phyloP scores from a whole-genome alignment of 768 basidiomycete species.

The Megacollybia marginata region DNA sequence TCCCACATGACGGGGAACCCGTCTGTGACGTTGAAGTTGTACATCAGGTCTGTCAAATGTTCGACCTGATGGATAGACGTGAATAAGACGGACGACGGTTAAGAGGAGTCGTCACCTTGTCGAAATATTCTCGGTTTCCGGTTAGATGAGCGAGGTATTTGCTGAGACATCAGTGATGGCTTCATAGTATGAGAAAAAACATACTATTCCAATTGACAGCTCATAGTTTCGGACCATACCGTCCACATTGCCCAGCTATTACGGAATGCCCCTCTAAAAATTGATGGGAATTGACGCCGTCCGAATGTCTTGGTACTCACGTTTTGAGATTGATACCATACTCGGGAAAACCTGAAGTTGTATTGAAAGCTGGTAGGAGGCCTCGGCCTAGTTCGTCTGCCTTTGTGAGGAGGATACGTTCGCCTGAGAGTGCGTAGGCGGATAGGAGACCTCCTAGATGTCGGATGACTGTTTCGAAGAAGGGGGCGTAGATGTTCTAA shows the following conservation, averaged over 20 bases:
- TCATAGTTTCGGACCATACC: conserved; percentile 35
- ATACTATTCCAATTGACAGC: conserved; percentile 61
- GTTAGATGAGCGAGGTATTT: conserved; percentile 76
- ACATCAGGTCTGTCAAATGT: conserved; percentile 40
- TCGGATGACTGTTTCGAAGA: conserved; percentile 74
- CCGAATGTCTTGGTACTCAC: conserved; percentile 20
- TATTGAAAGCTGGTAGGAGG: conserved; percentile 59
- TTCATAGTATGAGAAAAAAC: conserved; percentile 6
- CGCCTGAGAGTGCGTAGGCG: conserved; percentile 66
- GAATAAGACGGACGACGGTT: conserved; percentile 29
- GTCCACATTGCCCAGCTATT: conserved; percentile 23
- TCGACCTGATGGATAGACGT: conserved; percentile 30
- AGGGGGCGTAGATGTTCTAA: conserved; percentile 33
- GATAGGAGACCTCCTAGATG: conserved; percentile 70
- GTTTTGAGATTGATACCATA: conserved; percentile 51
- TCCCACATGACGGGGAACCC: conserved; percentile 54
- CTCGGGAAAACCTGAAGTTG: conserved; percentile 54
- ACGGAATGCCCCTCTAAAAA: conserved; percentile 28
- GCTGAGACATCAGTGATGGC: conserved; percentile 24
- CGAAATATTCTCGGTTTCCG: conserved; percentile 54
- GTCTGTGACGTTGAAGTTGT: conserved; percentile 30
- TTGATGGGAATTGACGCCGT: background rate
- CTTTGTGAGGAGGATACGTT: conserved; percentile 47
- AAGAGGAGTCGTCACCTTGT: conserved; percentile 23
- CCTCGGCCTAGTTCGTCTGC: conserved; percentile 63